These are phyloP conservation scores for Alternaria panax DNA, from an alignment of 2,329 filamentous ascomycete genomes.

Conservation along the genomic window DNA sequence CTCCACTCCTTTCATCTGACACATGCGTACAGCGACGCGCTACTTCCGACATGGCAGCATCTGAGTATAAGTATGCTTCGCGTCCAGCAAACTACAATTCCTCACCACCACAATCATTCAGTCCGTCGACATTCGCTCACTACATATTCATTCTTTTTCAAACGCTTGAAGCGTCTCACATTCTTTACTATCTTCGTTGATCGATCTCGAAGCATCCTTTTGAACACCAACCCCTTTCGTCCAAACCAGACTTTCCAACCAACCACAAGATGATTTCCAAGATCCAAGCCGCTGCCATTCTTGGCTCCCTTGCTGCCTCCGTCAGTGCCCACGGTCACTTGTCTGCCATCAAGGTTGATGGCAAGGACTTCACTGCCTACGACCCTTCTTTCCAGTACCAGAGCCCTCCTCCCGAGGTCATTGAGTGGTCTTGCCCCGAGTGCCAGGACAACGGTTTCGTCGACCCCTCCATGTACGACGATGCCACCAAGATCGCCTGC, in stretches of 20 bases:
- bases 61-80: constrained; percentile 23
- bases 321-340: constrained; percentile 57
- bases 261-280: constrained; percentile 37
- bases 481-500: constrained; percentile 64
- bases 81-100: background rate
- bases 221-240: constrained; percentile 18
- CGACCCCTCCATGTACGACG: constrained; percentile 55
- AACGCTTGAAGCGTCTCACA: constrained; percentile 37
- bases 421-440: constrained; percentile 63
- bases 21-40: constrained; percentile 13
- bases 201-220: constrained; percentile 31
- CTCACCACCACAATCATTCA: constrained; percentile 15
- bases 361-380: constrained; percentile 55
- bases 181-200: constrained; percentile 38
- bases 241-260: constrained; percentile 11
- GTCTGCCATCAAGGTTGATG: constrained; percentile 54
- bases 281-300: constrained; percentile 40
- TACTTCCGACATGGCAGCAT: constrained; percentile 11
- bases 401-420: constrained; percentile 46
- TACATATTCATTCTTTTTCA: constrained; percentile 37
- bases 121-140: constrained; percentile 13
- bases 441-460: constrained; percentile 63
- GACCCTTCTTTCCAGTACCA: constrained; percentile 51
- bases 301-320: constrained; percentile 46
- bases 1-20: constrained; percentile 14